phyloP scores from a whole-genome alignment of 2,329 filamentous ascomycete genomes.

The Penicillium janthinellum region DNA sequence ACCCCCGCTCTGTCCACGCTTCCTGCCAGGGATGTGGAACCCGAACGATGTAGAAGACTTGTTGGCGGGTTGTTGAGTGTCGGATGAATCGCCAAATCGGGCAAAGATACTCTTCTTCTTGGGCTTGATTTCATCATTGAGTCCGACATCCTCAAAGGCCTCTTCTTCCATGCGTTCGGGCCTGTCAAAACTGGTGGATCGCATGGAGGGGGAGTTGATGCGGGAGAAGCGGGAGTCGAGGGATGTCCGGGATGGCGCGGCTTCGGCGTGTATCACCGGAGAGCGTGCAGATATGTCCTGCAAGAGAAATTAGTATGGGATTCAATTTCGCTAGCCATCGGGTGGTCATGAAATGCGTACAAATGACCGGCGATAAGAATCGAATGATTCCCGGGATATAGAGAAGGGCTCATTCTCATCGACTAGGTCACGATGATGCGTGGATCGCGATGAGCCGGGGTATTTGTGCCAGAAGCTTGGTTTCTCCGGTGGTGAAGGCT shows the following conservation, averaged over 20 bases:
- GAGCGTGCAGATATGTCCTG: constrained; percentile 90
- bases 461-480: constrained; percentile 73
- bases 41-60: constrained; percentile 52
- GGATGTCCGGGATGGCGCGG: constrained; percentile 69
- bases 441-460: constrained; percentile 51
- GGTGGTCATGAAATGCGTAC: constrained; percentile 56
- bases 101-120: constrained; percentile 79
- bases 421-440: constrained; percentile 64
- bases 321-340: not conserved
- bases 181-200: constrained; percentile 59
- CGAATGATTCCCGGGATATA: constrained; percentile 95
- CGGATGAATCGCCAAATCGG: constrained; percentile 68
- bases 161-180: constrained; percentile 73
- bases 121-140: constrained; percentile 72
- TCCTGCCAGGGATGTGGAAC: constrained; percentile 72
- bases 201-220: constrained; percentile 63
- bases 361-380: constrained; percentile 94
- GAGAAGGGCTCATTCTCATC: constrained; percentile 90
- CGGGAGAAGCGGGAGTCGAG: constrained; percentile 73
- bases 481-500: constrained; percentile 89
- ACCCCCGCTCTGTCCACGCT: constrained; percentile 69
- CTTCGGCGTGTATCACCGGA: constrained; percentile 65
- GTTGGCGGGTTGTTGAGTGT: constrained; percentile 41
- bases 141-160: constrained; percentile 84
- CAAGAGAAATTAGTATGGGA: constrained; percentile 16